These are phyloP conservation scores for Penicillium sp. DNA, from an alignment of 2,329 filamentous ascomycete genomes.

Conservation along the genomic window DNA sequence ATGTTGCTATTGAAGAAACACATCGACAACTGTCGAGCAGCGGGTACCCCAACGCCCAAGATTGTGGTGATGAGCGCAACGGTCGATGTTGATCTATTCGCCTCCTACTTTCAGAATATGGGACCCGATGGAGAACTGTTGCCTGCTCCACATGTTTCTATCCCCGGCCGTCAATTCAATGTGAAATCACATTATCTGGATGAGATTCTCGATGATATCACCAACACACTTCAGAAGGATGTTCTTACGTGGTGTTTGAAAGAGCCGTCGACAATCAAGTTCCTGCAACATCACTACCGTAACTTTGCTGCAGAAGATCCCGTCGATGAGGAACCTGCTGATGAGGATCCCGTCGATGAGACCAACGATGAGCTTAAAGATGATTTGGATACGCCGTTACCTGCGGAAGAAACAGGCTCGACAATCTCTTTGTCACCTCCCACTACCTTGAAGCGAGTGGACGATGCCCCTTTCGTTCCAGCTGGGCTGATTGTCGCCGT, in stretches of 20 bases:
- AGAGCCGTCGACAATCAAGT: constrained; percentile 16
- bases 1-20: constrained; percentile 54
- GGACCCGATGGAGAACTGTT: constrained; percentile 37
- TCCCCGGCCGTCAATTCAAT: constrained; percentile 53
- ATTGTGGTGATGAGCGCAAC: constrained; percentile 59
- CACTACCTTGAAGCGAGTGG: constrained; percentile 11
- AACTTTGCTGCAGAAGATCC: not conserved
- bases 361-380: not conserved
- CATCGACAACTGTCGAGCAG: constrained; percentile 42
- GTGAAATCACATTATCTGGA: constrained; percentile 53
- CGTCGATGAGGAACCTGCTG: not conserved
- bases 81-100: constrained; percentile 53
- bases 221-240: constrained; percentile 29
- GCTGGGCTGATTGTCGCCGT: constrained; percentile 51
- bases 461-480: constrained; percentile 50
- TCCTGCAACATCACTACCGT: constrained; percentile 19
- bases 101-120: constrained; percentile 50
- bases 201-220: constrained; percentile 44
- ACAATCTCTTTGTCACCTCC: not conserved
- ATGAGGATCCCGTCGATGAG: not conserved
- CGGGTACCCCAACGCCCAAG: constrained; percentile 48
- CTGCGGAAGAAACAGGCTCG: not conserved
- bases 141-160: constrained; percentile 49
- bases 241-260: constrained; percentile 22
- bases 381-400: constrained; percentile 17